Evolutionary conservation across 306 rosid species (phyloP).

Genomic region (Pyrus communis): DNA sequence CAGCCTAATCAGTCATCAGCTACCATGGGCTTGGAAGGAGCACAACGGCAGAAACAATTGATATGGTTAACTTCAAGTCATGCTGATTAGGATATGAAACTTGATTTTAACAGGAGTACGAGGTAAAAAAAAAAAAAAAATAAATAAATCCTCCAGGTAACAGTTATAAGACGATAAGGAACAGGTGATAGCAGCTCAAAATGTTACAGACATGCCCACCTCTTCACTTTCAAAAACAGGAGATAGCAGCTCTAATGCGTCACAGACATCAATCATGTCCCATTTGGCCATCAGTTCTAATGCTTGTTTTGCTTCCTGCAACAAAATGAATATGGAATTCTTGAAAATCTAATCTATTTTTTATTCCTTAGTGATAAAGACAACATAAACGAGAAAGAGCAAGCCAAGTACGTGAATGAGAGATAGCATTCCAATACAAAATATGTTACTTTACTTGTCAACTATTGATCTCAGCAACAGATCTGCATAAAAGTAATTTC

Average conservation of each 20-base stretch:
- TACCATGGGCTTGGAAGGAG: background rate
- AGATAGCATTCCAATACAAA: background rate
- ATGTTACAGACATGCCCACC: constrained; percentile 32
- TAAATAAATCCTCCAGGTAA: background rate
- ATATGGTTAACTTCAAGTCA: background rate
- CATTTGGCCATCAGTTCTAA: constrained; percentile 83
- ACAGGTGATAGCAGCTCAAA: background rate
- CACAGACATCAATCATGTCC: constrained; percentile 95
- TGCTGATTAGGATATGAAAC: background rate
- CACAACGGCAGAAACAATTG: background rate
- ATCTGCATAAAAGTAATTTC: background rate
- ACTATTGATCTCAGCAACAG: background rate
- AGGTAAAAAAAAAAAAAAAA: background rate
- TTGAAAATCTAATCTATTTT: background rate
- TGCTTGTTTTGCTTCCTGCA: constrained; percentile 98
- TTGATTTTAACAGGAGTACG: background rate
- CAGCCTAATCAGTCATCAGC: background rate
- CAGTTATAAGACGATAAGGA: background rate
- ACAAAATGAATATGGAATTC: constrained; percentile 18
- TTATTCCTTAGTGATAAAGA: background rate
- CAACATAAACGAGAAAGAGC: background rate
- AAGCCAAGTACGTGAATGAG: background rate
- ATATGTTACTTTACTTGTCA: background rate
- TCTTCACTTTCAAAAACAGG: constrained; percentile 98
- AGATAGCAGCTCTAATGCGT: constrained; percentile 89